Percentiles rank a stretch among this genome's conserved stretches.
These are phyloP conservation scores for Cercospora citrullina DNA, from an alignment of 2,329 filamentous ascomycete genomes.

Conservation along the genomic window DNA sequence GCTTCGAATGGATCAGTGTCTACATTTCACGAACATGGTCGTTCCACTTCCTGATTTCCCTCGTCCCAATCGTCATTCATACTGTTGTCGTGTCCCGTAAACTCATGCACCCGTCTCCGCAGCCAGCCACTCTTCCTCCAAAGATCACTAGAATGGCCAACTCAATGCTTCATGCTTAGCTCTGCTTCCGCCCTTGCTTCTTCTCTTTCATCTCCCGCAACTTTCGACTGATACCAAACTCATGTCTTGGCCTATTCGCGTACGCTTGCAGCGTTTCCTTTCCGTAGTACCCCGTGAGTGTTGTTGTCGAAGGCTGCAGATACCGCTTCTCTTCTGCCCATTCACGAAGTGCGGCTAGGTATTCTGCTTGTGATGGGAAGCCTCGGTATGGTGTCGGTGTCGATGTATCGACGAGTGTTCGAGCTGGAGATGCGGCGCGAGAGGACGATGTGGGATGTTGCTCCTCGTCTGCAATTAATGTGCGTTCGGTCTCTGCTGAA, in stretches of 20 bases:
- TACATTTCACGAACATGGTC: background rate
- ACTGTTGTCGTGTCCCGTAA: background rate
- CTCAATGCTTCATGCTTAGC: background rate
- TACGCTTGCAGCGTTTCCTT: constrained; percentile 34
- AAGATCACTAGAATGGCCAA: background rate
- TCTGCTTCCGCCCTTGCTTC: constrained; percentile 17
- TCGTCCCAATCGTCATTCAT: background rate
- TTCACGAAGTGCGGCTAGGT: constrained; percentile 33
- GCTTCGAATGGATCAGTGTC: background rate
- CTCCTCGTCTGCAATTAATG: background rate
- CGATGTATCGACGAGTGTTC: constrained; percentile 5
- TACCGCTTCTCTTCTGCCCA: constrained; percentile 38
- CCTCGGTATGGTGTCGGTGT: constrained; percentile 30
- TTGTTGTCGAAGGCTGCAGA: constrained; percentile 26
- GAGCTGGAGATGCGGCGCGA: constrained; percentile 6
- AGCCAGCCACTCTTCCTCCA: too few species aligned
- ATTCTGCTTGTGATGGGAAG: constrained; percentile 34
- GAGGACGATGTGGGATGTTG: background rate
- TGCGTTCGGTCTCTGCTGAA: constrained; percentile 14
- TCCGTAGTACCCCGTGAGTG: constrained; percentile 35
- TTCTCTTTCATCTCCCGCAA: constrained; percentile 28
- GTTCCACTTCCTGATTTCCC: background rate
- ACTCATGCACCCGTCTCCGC: background rate
- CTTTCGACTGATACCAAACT: constrained; percentile 29
- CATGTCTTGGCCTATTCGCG: constrained; percentile 25